phyloP scores from a whole-genome alignment of 2,329 filamentous ascomycete species.

The Phaeosphaeriaceae sp. region DNA sequence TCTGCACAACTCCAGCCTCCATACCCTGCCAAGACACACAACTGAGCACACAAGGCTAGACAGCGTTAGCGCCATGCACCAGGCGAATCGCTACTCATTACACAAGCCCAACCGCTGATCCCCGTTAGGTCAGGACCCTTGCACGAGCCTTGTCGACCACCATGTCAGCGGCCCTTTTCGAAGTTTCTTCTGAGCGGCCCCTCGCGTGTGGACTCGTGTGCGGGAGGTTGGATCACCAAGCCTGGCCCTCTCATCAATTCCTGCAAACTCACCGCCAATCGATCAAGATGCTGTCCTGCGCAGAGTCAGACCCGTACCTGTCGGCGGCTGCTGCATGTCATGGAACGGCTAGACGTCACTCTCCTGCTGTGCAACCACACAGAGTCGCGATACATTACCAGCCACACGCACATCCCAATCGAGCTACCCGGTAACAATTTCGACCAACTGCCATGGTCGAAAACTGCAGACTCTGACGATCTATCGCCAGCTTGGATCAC shows the following conservation, averaged over 20 bases:
- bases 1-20: constrained; percentile 39
- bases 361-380: not conserved
- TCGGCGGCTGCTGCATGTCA: not conserved
- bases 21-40: constrained; percentile 29
- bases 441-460: constrained; percentile 13
- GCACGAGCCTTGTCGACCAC: constrained; percentile 13
- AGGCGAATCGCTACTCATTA: constrained; percentile 27
- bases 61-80: constrained; percentile 25
- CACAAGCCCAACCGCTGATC: constrained; percentile 35
- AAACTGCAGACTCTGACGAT: constrained; percentile 26
- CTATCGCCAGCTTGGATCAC: constrained; percentile 35
- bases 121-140: constrained; percentile 37
- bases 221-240: not conserved
- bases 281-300: not conserved
- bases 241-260: not conserved
- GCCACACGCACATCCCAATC: constrained; percentile 20
- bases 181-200: constrained; percentile 3
- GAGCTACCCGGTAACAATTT: not conserved
- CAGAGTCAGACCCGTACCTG: not conserved
- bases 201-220: not conserved
- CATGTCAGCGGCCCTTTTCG: constrained; percentile 2
- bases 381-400: constrained; percentile 25
- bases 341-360: not conserved
- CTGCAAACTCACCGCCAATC: constrained; percentile 4
- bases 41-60: constrained; percentile 32